Evolutionary conservation across 2,329 filamentous ascomycete genomes (phyloP), one percentile per base, ranked within the genome.

Genomic region (Colletotrichum ledebouriae): DNA sequence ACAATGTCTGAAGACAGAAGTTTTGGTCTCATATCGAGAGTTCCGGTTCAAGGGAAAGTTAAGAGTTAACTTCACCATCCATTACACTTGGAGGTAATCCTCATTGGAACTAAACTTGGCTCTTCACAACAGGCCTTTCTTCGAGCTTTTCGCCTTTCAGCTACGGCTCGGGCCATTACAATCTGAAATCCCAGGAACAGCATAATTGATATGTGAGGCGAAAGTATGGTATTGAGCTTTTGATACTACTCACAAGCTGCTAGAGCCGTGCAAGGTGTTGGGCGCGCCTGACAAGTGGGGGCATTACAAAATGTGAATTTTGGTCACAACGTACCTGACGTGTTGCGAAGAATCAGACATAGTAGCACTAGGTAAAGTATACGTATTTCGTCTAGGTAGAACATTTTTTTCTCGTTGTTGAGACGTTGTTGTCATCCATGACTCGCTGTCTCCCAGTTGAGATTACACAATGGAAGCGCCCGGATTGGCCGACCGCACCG

Each of bases 211-310:
- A 12, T 29, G 25, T n/a, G 29, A 5, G 5, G 22, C 15, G 22
- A 4, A 3, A 6, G 5, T 9, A 5, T 2, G 7, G 7, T 33
- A 20, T 29, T 20, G 13, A 13, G 17, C 42, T 6, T 25, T 33
- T 42, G 34, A 22, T 56, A 2, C 17, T 41, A 1, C 15, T 34
- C 29, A 17, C 53, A 11, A 15, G 25, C n/a, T 42, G 25, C 13
- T 1, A 37, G 20, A 17, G 42, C 6, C 20, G 13, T 15, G 12
- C 42, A 25, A 42, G 10, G n/a, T 57, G 53, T 57, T 25, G 37
- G 53, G 53, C 53, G 53, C 37, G 37, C 34, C 34, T 42, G 53
- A 57, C 37, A 57, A 5, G 13, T 57, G 37, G 22, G 50, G n/a
- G 50, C 22, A n/a, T 34, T 20, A 20, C 33, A 25, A 39, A 55